Percentiles rank a stretch among this genome's conserved stretches.
These are phyloP conservation scores for Gossypium davidsonii DNA, from an alignment of 441 rosid genomes.

Conservation along the genomic window DNA sequence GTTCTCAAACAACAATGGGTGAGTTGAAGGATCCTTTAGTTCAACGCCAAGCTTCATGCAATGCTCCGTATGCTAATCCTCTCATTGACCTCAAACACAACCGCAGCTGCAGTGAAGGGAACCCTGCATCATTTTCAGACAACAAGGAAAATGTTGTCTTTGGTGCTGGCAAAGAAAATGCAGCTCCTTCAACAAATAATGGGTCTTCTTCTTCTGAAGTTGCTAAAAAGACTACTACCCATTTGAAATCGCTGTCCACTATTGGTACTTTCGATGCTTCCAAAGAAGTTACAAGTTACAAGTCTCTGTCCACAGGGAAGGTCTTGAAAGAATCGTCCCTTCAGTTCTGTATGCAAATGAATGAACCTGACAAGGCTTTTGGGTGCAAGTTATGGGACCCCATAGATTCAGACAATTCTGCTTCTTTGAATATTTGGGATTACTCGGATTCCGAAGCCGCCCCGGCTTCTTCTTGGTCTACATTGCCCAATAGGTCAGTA, in stretches of 20 bases:
- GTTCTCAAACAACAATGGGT: conserved; percentile 9
- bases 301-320: conserved; percentile 49
- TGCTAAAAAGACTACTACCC: conserved; percentile 18
- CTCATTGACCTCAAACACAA: conserved; percentile 32
- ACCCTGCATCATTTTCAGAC: conserved; percentile 20
- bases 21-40: conserved; percentile 24
- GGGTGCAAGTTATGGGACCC: conserved; percentile 52
- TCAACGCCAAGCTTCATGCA: conserved; percentile 29
- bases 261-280: conserved; percentile 30
- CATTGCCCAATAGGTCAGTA: conserved; percentile 66
- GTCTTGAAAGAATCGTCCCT: conserved; percentile 66
- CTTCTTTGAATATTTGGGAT: conserved; percentile 76
- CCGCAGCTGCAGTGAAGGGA: conserved; percentile 43
- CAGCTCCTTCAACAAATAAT: conserved; percentile 24
- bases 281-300: conserved; percentile 33
- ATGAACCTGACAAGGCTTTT: conserved; percentile 48
- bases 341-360: conserved; percentile 70
- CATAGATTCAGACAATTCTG: conserved; percentile 56
- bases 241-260: conserved; percentile 36
- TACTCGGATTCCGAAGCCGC: conserved; percentile 90
- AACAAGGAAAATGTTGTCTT: conserved; percentile 42
- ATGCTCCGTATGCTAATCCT: conserved; percentile 34
- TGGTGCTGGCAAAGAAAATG: conserved; percentile 36
- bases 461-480: conserved; percentile 93
- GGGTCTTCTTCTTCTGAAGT: conserved; percentile 14